Conservation (phyloP, 495 filamentous ascomycete genomes). For the Chaetomium cochliodes region DNA sequence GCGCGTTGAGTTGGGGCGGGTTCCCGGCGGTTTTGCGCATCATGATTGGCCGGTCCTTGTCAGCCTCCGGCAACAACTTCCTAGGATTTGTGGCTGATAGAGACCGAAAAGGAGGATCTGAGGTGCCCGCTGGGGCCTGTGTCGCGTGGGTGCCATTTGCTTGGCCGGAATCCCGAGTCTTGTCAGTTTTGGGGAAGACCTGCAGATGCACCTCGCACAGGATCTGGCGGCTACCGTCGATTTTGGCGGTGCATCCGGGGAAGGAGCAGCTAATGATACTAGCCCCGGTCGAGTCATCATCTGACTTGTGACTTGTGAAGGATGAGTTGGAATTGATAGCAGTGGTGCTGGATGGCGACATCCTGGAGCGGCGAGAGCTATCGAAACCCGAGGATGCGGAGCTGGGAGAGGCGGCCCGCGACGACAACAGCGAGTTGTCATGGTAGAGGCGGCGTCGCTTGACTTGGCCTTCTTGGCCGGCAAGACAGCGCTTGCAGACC, state of each 20-base stretch:
- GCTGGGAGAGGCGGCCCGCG: conserved; percentile 18
- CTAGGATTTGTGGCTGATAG: background rate
- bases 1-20: conserved; percentile 3
- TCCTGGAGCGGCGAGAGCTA: conserved; percentile 1
- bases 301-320: background rate
- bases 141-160: conserved; percentile 10
- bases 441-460: conserved; percentile 21
- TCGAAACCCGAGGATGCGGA: conserved; percentile 1
- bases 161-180: background rate
- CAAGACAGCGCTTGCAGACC: conserved; percentile 27
- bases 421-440: conserved; percentile 22
- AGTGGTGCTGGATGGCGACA: conserved; percentile 7
- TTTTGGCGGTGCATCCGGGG: conserved; percentile 14
- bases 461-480: conserved; percentile 4
- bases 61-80: conserved; percentile 19
- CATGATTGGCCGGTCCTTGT: conserved; percentile 20
- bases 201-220: conserved; percentile 15
- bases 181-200: conserved; percentile 6
- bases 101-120: background rate
- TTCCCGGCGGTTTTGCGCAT: conserved; percentile 23
- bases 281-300: background rate
- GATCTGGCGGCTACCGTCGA: conserved; percentile 10
- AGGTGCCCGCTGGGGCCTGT: background rate
- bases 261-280: conserved; percentile 15
- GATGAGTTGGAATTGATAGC: background rate